Percentiles rank a stretch among this genome's conserved stretches.
Evolutionary conservation across 1,284 basidiomycete genomes (phyloP).

Genomic region (Sphagnurus paluster): DNA sequence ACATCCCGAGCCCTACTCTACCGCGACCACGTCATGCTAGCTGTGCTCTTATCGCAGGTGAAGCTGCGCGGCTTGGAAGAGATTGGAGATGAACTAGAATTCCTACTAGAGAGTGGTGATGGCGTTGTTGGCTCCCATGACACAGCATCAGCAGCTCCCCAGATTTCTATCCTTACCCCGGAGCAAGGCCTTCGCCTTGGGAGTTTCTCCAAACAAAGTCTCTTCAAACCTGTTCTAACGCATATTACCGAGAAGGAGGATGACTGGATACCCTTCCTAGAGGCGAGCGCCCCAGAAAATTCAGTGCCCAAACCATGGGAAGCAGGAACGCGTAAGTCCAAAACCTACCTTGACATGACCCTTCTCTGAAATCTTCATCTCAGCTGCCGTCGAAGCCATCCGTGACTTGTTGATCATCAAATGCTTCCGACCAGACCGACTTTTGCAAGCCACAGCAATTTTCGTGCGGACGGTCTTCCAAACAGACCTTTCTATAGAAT

Average conservation of each 20-base stretch:
- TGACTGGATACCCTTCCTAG: constrained; percentile 80
- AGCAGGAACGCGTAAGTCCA: constrained; percentile 62
- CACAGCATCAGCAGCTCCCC: constrained; percentile 34
- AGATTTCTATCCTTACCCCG: constrained; percentile 48
- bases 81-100: constrained; percentile 85
- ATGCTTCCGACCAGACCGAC: constrained; percentile 87
- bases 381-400: constrained; percentile 73
- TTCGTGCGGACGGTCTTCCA: constrained; percentile 79
- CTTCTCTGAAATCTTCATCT: constrained; percentile 25
- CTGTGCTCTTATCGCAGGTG: constrained; percentile 88
- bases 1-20: constrained; percentile 92
- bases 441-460: constrained; percentile 77
- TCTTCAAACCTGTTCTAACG: constrained; percentile 78
- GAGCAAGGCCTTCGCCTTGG: constrained; percentile 75
- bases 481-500: constrained; percentile 73
- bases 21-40: constrained; percentile 90
- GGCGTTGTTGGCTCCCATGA: constrained; percentile 47
- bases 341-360: constrained; percentile 2
- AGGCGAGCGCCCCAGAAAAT: constrained; percentile 71
- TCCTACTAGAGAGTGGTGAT: constrained; percentile 87
- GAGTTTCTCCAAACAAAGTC: constrained; percentile 62
- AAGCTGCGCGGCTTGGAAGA: constrained; percentile 81
- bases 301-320: constrained; percentile 80
- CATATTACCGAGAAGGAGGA: constrained; percentile 67
- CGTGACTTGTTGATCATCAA: constrained; percentile 82